Conservation (phyloP, 495 filamentous ascomycete genomes). For the Venustampulla echinocandica region DNA sequence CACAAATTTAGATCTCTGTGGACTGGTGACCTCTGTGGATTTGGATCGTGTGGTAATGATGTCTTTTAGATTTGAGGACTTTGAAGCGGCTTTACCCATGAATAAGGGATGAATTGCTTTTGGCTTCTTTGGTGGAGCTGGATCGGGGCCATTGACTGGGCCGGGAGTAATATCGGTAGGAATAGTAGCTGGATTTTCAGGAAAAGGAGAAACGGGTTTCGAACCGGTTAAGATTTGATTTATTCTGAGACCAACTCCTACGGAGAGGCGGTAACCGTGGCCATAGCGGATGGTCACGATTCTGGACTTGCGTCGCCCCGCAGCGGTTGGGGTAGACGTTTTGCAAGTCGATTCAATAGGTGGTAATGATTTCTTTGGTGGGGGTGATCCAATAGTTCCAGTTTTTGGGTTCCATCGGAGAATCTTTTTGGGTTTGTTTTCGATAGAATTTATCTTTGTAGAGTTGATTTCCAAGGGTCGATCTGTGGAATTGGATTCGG, state of each 20-base stretch:
- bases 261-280: slow-evolving; percentile 6
- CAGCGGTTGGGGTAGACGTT: slow-evolving; percentile 1
- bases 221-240: slow-evolving; percentile 23
- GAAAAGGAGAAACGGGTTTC: not conserved
- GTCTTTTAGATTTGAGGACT: not conserved
- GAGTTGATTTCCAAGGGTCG: too few species aligned
- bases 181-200: slow-evolving; percentile 10
- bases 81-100: slow-evolving; percentile 10
- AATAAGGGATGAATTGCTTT: slow-evolving; percentile 17
- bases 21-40: not conserved
- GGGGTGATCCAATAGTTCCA: slow-evolving; percentile 48
- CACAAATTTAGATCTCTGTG: not conserved
- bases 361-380: slow-evolving; percentile 17
- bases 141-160: slow-evolving; percentile 10
- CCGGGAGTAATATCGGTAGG: not conserved
- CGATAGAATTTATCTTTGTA: too few species aligned
- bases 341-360: not conserved
- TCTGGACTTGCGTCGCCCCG: slow-evolving; percentile 13
- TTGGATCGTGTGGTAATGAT: not conserved
- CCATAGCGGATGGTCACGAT: slow-evolving; percentile 15
- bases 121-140: not conserved
- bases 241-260: slow-evolving; percentile 37
- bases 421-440: slow-evolving; percentile 35
- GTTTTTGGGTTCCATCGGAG: slow-evolving; percentile 40
- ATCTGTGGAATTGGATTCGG: slow-evolving; percentile 1